Percentiles rank a stretch among this genome's conserved stretches.
Conservation (phyloP, 2,329 filamentous ascomycete species). For the Ophiostoma novo-ulmi region DNA sequence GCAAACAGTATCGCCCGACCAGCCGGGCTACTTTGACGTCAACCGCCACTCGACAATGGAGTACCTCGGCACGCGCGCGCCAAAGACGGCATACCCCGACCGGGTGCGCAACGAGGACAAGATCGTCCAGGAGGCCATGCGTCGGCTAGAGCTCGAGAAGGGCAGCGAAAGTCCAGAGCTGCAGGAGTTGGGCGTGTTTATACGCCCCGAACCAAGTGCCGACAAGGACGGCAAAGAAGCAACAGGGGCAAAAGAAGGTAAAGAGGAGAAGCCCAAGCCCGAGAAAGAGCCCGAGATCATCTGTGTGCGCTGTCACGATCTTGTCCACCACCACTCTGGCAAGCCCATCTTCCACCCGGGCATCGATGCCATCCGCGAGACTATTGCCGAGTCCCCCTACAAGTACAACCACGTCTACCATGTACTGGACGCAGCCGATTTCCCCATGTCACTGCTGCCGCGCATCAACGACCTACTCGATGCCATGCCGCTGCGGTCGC, state of each 20-base stretch:
- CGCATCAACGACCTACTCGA: constrained; percentile 65
- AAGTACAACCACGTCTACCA: constrained; percentile 94
- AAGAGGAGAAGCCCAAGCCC: neutral
- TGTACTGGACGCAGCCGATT: constrained; percentile 89
- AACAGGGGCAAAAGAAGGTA: neutral
- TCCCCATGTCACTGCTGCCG: constrained; percentile 86
- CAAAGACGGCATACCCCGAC: constrained; percentile 17
- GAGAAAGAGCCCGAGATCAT: constrained; percentile 45
- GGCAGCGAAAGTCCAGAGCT: constrained; percentile 34
- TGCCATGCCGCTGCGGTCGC: constrained; percentile 67
- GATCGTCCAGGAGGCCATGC: constrained; percentile 45
- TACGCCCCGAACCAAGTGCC: neutral
- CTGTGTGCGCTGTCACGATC: constrained; percentile 81
- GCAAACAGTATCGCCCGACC: constrained; percentile 48
- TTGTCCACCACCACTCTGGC: constrained; percentile 70
- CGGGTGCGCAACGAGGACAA: constrained; percentile 33
- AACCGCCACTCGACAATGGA: constrained; percentile 47
- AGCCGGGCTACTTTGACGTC: constrained; percentile 56
- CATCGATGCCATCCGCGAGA: constrained; percentile 73
- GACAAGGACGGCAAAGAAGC: neutral
- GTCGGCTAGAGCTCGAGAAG: constrained; percentile 37
- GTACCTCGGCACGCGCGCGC: constrained; percentile 41
- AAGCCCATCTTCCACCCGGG: constrained; percentile 73
- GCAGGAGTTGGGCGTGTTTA: constrained; percentile 3
- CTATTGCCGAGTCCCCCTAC: constrained; percentile 81